Conservation (phyloP, 352 stramenopile species). For the Globisporangium heterothallicum region DNA sequence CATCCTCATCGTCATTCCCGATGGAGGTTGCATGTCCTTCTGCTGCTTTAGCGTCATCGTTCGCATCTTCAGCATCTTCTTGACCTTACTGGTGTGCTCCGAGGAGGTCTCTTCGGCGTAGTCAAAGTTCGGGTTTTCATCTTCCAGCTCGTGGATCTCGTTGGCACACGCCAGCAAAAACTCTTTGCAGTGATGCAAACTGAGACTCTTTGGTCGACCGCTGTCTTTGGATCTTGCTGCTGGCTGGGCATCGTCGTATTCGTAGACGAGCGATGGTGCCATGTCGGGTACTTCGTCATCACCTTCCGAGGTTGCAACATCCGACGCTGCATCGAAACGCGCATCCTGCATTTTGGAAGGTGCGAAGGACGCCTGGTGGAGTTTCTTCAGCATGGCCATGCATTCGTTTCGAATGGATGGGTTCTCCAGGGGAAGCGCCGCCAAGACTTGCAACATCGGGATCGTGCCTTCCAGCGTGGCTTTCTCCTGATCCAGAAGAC, state of each 20-base stretch:
- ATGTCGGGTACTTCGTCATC: neutral
- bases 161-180: slow-evolving; percentile 75
- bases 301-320: slow-evolving; percentile 10
- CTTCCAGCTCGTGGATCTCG: slow-evolving; percentile 77
- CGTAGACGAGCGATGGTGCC: slow-evolving; percentile 15
- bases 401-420: slow-evolving; percentile 32
- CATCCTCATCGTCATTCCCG: neutral
- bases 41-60: slow-evolving; percentile 1
- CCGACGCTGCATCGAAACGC: slow-evolving; percentile 11
- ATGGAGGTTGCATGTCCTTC: neutral
- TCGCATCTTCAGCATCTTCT: too few species aligned
- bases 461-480: slow-evolving; percentile 35
- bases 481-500: slow-evolving; percentile 55
- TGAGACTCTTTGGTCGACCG: slow-evolving; percentile 38
- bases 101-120: slow-evolving; percentile 48
- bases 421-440: slow-evolving; percentile 35
- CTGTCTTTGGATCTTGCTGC: slow-evolving; percentile 17
- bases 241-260: slow-evolving; percentile 6
- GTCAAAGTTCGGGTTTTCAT: slow-evolving; percentile 60
- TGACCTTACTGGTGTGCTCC: too few species aligned
- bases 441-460: slow-evolving; percentile 39
- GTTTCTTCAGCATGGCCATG: slow-evolving; percentile 29
- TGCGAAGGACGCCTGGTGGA: slow-evolving; percentile 12
- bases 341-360: neutral
- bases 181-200: slow-evolving; percentile 49